These are phyloP conservation scores for Magnusiomyces tetraspermus DNA, from an alignment of 1,139 yeast species.

Conservation along the genomic window DNA sequence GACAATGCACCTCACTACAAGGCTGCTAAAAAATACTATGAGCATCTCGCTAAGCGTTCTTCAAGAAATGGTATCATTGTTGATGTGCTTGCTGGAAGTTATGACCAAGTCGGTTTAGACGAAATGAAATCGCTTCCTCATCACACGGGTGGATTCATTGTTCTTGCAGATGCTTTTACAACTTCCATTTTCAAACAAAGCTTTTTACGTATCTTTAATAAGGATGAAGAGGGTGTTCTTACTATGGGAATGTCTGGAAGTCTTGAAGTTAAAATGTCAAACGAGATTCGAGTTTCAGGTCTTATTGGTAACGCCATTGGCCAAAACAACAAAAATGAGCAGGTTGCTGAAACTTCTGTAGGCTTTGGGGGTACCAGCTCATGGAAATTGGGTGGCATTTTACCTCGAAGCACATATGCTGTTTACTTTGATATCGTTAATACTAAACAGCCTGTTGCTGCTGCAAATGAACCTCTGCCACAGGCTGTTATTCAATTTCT, in stretches of 20 bases:
- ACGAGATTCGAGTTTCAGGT: conserved; percentile 84
- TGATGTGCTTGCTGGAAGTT: conserved; percentile 94
- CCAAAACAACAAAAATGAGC: conserved; percentile 40
- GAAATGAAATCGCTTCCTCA: conserved; percentile 90
- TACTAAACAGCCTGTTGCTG: conserved; percentile 34
- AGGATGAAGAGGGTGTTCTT: conserved; percentile 71
- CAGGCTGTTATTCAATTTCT: conserved; percentile 61
- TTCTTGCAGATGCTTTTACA: conserved; percentile 89
- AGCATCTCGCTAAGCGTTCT: conserved; percentile 62
- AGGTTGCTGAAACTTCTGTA: conserved; percentile 84
- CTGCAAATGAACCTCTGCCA: conserved; percentile 75
- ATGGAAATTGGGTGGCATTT: conserved; percentile 75
- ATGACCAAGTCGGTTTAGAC: conserved; percentile 94
- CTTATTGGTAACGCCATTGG: conserved; percentile 90
- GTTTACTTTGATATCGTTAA: conserved; percentile 70
- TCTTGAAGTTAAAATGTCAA: conserved; percentile 79
- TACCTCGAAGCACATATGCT: conserved; percentile 85
- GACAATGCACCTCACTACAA: conserved; percentile 55
- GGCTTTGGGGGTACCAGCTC: conserved; percentile 90
- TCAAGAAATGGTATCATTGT: conserved; percentile 76
- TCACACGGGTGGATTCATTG: conserved; percentile 86
- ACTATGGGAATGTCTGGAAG: conserved; percentile 57
- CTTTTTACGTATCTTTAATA: conserved; percentile 73
- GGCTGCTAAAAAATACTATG: conserved; percentile 82
- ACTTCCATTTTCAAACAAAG: conserved; percentile 95